phyloP scores from a whole-genome alignment of 495 filamentous ascomycete species.

The Aspergillus cristatus region DNA sequence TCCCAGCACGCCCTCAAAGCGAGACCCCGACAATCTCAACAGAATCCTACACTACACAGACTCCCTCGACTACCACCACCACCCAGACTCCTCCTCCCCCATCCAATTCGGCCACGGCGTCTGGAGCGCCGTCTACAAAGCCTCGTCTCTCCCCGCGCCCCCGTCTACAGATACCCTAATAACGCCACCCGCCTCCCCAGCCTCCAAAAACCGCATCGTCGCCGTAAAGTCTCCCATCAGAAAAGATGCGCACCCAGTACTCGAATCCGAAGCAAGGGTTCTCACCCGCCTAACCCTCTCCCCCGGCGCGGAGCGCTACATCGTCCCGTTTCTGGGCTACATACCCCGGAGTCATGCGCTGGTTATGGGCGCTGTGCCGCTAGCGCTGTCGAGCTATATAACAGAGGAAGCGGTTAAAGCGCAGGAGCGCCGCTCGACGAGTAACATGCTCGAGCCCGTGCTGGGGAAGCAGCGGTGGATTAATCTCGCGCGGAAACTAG shows the following conservation, averaged over 20 bases:
- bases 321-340: conserved; percentile 50
- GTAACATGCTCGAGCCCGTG: conserved; percentile 46
- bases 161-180: conserved; percentile 5
- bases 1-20: too few relatives aligned
- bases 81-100: conserved; percentile 12
- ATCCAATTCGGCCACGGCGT: conserved; percentile 47
- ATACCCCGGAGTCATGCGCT: conserved; percentile 39
- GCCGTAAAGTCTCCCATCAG: conserved; percentile 48
- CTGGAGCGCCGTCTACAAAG: conserved; percentile 56
- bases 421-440: conserved; percentile 25
- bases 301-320: conserved; percentile 23
- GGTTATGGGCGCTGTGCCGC: conserved; percentile 44
- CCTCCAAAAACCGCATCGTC: conserved; percentile 22
- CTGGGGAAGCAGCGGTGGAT: conserved; percentile 32
- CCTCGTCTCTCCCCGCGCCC: conserved; percentile 9
- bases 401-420: conserved; percentile 25
- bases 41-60: conserved; percentile 20
- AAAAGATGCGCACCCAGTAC: conserved; percentile 38
- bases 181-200: conserved; percentile 43
- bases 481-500: conserved; percentile 37
- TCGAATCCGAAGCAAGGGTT: conserved; percentile 42
- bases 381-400: conserved; percentile 41
- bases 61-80: conserved; percentile 25
- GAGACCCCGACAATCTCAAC: too few relatives aligned
- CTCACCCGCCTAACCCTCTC: conserved; percentile 38